These are phyloP conservation scores for Panellus pusillus DNA, from an alignment of 768 basidiomycete species.

Conservation along the genomic window DNA sequence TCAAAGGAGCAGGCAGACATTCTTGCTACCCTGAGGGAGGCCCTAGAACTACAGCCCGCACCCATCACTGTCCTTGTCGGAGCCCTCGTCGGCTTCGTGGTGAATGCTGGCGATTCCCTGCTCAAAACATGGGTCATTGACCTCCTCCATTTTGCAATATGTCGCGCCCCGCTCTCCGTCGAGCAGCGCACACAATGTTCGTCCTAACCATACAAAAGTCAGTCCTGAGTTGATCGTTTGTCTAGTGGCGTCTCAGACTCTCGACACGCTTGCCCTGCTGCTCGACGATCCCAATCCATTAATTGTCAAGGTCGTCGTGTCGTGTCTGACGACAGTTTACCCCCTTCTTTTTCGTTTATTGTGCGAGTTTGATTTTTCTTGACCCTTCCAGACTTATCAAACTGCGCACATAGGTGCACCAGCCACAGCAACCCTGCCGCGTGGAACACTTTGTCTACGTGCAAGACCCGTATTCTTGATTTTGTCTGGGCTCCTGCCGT, in stretches of 20 bases:
- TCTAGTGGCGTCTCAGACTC: constrained; percentile 72
- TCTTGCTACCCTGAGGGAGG: constrained; percentile 73
- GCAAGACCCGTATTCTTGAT: constrained; percentile 73
- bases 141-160: constrained; percentile 85
- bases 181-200: constrained; percentile 83
- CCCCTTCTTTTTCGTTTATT: constrained; percentile 82
- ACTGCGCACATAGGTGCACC: constrained; percentile 53
- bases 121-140: constrained; percentile 94
- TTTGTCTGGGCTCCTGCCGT: constrained; percentile 56
- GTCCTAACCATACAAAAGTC: constrained; percentile 43
- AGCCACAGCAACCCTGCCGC: constrained; percentile 66
- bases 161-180: constrained; percentile 68
- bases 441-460: constrained; percentile 70
- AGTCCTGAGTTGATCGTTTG: constrained; percentile 33
- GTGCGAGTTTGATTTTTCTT: constrained; percentile 47
- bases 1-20: constrained; percentile 87
- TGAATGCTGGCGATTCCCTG: constrained; percentile 76
- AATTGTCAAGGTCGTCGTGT: constrained; percentile 78
- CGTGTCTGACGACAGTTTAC: constrained; percentile 79
- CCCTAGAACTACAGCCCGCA: constrained; percentile 80
- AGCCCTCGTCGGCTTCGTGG: constrained; percentile 75
- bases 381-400: constrained; percentile 7
- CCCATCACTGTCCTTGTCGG: constrained; percentile 80
- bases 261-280: constrained; percentile 71
- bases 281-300: constrained; percentile 63